Evolutionary conservation across 2,329 filamentous ascomycete species (phyloP), one percentile per base, ranked within the genome.

Genomic region (Epichloe typhina): DNA sequence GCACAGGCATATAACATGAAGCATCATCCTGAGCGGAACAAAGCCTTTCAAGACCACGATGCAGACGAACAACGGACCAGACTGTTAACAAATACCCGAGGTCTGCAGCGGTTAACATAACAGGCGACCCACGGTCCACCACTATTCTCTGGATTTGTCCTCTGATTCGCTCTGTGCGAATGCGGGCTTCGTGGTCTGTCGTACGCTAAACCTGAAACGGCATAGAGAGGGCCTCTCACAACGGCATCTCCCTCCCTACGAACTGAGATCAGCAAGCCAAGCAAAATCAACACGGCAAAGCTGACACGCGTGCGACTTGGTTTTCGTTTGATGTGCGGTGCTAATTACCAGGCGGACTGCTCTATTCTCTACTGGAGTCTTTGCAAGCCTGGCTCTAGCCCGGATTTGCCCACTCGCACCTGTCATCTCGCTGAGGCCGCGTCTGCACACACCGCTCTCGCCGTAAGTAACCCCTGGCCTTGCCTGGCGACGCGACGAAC

Each of bases 351-450:
- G 26, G 15, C 38, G 4, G 15, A 7, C 45, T 50, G 38, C 17
- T 11, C 35, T 47, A 26, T 38, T 35, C 17, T 33, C 39, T 47
- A 33, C 38, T 33, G 23, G n/a, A 39, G 23, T 49, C 46, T 42
- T 43, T 31, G 26, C 41, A 46, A 52, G 37, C 47, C 46, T 46
- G 50, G 50, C 42, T 47, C 47, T 41, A 39, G 50, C 42, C 38
- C 3, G 37, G 45, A 23, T 42, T 49, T 52, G 50, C 47, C 50
- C 50, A 52, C 50, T 36, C 50, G 46, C 50, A 49, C 39, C 47
- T 43, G 42, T n/a, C 47, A 49, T 36, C 38, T 41, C 23, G 46
- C 31, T 35, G 19, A 39, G 19, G 39, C 39, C 33, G 41, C 37
- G 31, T 31, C 37, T 46, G 46, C 47, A 37, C 47, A 49, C 39